Conservation (phyloP, 331 rosid species). For the Rosa hybrid region DNA sequence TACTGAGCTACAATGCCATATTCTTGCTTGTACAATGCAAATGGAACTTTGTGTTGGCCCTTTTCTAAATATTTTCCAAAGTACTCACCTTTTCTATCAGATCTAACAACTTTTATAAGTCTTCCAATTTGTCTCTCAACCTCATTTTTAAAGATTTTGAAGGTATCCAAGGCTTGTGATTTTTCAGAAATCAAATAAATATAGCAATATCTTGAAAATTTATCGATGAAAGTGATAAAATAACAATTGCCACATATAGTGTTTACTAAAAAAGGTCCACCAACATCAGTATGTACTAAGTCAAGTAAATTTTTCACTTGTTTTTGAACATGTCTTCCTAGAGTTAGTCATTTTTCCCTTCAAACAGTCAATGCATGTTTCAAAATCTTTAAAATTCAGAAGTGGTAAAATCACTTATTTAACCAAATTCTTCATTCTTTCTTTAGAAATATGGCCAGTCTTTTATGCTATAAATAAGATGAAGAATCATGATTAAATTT, state of each 20-base stretch:
- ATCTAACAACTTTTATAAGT: too few species aligned
- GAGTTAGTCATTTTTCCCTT: not conserved
- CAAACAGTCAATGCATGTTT: not conserved
- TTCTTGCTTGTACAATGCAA: too few species aligned
- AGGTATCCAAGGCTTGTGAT: not conserved
- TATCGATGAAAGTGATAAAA: not conserved
- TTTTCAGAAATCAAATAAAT: not conserved
- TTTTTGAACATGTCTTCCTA: not conserved
- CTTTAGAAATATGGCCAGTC: not conserved
- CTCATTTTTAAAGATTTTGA: too few species aligned
- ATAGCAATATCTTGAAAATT: too few species aligned
- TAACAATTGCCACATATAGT: not conserved
- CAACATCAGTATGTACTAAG: not conserved
- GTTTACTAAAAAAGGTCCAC: not conserved
- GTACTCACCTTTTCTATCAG: too few species aligned
- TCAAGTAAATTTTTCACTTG: not conserved
- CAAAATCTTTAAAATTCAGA: not conserved
- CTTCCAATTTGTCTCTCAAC: too few species aligned
- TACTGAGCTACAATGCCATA: too few species aligned
- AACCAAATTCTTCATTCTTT: not conserved
- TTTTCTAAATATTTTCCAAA: too few species aligned
- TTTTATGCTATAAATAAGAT: not conserved
- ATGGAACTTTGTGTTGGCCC: too few species aligned
- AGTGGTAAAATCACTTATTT: not conserved
- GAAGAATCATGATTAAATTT: not conserved